These are phyloP conservation scores for Penicillium concentricum DNA, from an alignment of 2,329 filamentous ascomycete genomes.

Conservation along the genomic window DNA sequence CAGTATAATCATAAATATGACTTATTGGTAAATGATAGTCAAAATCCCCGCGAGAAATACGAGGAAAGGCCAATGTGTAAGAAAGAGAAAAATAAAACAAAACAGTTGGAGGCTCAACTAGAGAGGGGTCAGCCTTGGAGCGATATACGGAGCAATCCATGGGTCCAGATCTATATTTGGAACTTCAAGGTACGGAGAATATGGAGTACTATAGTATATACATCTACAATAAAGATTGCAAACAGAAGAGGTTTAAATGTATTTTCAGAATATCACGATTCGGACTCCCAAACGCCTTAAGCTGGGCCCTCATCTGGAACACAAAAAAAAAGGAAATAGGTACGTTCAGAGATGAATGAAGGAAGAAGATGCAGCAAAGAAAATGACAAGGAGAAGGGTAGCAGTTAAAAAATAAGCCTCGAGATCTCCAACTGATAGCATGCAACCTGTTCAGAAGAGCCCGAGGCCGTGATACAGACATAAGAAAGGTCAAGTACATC, in stretches of 20 bases:
- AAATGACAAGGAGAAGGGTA: constrained; percentile 14
- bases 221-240: not conserved
- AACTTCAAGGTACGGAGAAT: not conserved
- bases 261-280: constrained; percentile 18
- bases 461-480: constrained; percentile 5
- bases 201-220: not conserved
- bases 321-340: constrained; percentile 16
- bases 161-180: constrained; percentile 13
- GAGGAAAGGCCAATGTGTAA: not conserved
- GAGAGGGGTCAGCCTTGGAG: not conserved
- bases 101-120: not conserved
- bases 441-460: not conserved
- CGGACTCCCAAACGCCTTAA: constrained; percentile 23
- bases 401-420: not conserved
- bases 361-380: constrained; percentile 5
- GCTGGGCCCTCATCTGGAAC: constrained; percentile 13
- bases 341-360: constrained; percentile 16
- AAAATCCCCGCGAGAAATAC: too few species aligned
- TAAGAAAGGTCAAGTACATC: constrained; percentile 24
- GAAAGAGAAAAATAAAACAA: not conserved
- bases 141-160: not conserved
- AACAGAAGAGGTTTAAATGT: constrained; percentile 1
- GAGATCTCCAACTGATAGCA: not conserved
- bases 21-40: not conserved
- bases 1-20: not conserved